Evolutionary conservation across 2,329 filamentous ascomycete genomes (phyloP).

Genomic region (Colletotrichum paranaense): DNA sequence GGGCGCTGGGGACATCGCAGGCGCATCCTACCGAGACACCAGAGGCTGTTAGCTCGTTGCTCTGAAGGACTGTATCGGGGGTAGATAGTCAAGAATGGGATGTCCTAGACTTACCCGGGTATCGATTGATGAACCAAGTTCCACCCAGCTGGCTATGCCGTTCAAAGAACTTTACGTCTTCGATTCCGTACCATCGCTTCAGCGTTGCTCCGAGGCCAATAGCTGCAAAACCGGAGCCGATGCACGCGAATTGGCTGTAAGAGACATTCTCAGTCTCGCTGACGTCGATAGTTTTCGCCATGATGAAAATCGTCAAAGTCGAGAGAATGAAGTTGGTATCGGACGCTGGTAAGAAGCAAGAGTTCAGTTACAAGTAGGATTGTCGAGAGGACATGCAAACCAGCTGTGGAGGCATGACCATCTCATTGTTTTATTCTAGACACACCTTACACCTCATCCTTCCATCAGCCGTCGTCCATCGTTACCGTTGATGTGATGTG

Average conservation of each 20-base stretch:
- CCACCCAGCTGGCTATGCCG: conserved; percentile 67
- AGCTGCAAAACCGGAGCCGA: conserved; percentile 72
- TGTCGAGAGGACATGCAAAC: neutral
- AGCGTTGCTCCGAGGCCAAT: conserved; percentile 70
- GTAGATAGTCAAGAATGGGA: no score
- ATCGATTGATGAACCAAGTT: conserved; percentile 72
- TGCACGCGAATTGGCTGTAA: conserved; percentile 54
- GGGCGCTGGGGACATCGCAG: conserved; percentile 68
- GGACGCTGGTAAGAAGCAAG: neutral
- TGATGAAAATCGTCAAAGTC: neutral
- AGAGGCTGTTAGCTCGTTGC: neutral
- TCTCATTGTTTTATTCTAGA: neutral
- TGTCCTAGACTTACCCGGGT: conserved; percentile 57
- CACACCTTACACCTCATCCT: no score
- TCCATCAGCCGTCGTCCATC: neutral
- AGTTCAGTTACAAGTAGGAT: neutral
- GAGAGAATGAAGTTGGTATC: neutral
- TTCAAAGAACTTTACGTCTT: conserved; percentile 72
- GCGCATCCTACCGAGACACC: conserved; percentile 47
- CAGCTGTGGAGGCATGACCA: neutral
- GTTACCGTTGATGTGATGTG: neutral
- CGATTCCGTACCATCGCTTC: conserved; percentile 66
- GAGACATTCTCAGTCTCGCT: conserved; percentile 1
- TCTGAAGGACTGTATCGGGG: neutral
- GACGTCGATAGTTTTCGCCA: neutral